phyloP scores from a whole-genome alignment of 345 rosid genomes.

The Aethionema arabicum region DNA sequence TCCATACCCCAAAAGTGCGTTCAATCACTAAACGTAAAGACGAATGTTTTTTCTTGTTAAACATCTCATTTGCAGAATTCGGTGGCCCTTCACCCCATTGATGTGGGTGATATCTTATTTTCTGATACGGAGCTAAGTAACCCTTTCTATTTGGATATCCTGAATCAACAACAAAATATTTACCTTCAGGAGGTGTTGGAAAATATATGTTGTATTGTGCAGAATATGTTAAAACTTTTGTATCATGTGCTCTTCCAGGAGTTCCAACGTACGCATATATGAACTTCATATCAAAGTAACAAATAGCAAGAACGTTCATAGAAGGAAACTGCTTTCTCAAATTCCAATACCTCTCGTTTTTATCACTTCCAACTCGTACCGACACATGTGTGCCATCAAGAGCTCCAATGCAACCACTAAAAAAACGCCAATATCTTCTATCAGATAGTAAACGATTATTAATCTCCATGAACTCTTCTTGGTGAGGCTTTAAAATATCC shows the following conservation, averaged over 20 bases:
- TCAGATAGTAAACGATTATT: not conserved
- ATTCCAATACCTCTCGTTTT: constrained; percentile 15
- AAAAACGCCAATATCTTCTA: constrained; percentile 6
- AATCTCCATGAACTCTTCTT: not conserved
- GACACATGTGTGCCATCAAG: constrained; percentile 4
- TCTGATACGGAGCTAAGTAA: too few species aligned
- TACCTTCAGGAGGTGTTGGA: not conserved
- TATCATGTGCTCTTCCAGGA: constrained; percentile 2
- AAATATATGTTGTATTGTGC: not conserved
- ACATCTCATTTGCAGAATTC: not conserved
- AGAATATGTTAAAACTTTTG: constrained; percentile 9
- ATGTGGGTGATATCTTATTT: too few species aligned
- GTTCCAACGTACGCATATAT: constrained; percentile 2
- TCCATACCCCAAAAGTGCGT: constrained; percentile 10
- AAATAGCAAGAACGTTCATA: constrained; percentile 13
- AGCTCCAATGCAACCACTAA: constrained; percentile 7
- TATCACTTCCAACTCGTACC: constrained; percentile 6
- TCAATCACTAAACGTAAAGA: constrained; percentile 4
- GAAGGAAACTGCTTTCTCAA: not conserved
- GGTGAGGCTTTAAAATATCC: too few species aligned
- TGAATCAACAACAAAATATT: too few species aligned
- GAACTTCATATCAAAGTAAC: constrained; percentile 13
- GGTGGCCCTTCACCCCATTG: too few species aligned
- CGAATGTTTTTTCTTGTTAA: too few species aligned
- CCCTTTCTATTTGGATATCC: too few species aligned